phyloP scores from a whole-genome alignment of 139 green algal species.

The Mesostigma viride region DNA sequence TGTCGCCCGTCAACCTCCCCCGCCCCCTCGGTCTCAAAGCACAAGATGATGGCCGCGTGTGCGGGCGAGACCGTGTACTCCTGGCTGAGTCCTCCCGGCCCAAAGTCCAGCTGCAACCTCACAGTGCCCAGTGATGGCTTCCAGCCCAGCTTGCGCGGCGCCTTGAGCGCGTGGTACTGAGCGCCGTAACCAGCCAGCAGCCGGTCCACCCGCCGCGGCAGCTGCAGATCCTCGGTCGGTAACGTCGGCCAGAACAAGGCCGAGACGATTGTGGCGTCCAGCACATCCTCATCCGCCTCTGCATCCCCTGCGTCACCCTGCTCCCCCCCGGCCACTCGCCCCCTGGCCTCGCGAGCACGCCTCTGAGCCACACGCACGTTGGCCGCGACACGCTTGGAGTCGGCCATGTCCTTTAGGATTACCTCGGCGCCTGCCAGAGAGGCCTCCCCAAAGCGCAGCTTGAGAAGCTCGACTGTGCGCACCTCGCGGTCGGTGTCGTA shows the following conservation, averaged over 20 bases:
- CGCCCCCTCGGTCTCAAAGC: no score
- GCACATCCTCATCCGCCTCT: constrained; percentile 8
- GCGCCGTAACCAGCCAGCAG: constrained; percentile 30
- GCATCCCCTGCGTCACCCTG: background rate
- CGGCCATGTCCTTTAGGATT: constrained; percentile 82
- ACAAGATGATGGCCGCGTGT: constrained; percentile 64
- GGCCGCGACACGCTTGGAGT: constrained; percentile 79
- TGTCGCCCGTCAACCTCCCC: no score
- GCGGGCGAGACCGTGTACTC: constrained; percentile 50
- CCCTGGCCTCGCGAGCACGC: background rate
- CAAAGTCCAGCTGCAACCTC: constrained; percentile 39
- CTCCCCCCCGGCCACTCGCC: background rate
- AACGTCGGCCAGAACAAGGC: constrained; percentile 79
- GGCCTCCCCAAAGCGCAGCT: constrained; percentile 47
- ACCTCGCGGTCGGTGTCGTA: constrained; percentile 75
- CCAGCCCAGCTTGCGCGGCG: constrained; percentile 80
- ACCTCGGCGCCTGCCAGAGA: constrained; percentile 57
- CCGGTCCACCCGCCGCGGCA: constrained; percentile 21
- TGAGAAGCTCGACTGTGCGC: constrained; percentile 86
- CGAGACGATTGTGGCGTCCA: constrained; percentile 62
- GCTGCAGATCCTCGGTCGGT: constrained; percentile 16
- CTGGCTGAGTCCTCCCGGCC: no score
- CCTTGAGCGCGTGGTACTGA: constrained; percentile 57
- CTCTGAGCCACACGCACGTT: no score
- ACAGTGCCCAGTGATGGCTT: constrained; percentile 58